Base-by-base conservation (phyloP, 805 yeast genomes). In the Dipodascus albidus region DNA sequence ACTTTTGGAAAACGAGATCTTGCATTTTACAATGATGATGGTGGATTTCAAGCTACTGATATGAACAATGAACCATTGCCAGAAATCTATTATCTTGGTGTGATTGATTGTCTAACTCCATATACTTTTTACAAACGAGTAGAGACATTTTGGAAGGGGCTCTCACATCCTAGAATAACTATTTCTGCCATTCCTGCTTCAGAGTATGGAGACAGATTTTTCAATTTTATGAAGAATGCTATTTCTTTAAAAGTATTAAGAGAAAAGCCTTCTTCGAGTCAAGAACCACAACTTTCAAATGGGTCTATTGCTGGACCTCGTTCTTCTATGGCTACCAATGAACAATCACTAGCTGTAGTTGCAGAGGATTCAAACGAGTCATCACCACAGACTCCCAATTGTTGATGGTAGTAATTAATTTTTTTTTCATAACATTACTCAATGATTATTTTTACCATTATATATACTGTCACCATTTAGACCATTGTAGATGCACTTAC, bases 181-280 rank as follows among this genome's bases (percentile, higher is more conserved):
- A 82, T 95, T 2, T 86, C 96, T 59, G 95, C 99, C 0, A 74
- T 93, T 11, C 98, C 99, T 0, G 90, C 98, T 0, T 62, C 63
- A 3, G 98, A 90, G 61, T 93, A 93, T 63, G 97, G 96, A 6
- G 83, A 84, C 54, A 75, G 99, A 61, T 90, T 93, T 65, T 72
- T 83, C 55, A 72, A 74, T 19, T 93, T 93, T 64, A 81, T 93
- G 53, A 60, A 59, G 15, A 38, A 38, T 38, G 44, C 44, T 11
- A 38, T 38, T 38, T 38, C 44, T 14, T 38, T 19, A 4, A 38
- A 38, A 14, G 15, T 38, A n/a, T 19, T n/a, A 4, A 11, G 44
- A 4, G 20, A 38, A 14, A 38, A 38, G 44, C 17, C 20, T 38
- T 8, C 44, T 38, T 14, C 20, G 20, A 38, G 20, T n/a, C 38